Base-by-base conservation (phyloP, 2,329 filamentous ascomycete species). In the Rutstroemia sp. region DNA sequence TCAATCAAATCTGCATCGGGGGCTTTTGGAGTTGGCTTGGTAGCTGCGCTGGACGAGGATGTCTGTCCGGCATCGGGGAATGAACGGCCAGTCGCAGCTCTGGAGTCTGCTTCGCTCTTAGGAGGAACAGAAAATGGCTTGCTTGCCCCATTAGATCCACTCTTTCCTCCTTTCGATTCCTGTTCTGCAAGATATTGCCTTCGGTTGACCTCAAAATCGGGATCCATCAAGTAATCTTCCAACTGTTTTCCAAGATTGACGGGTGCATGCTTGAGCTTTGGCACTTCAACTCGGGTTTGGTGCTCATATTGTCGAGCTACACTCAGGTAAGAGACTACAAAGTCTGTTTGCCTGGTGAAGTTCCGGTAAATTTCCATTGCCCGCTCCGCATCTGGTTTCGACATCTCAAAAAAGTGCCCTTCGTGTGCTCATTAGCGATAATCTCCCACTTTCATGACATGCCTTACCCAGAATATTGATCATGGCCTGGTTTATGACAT, bases 381-480 rank as follows among this genome's bases (percentile, higher is more conserved):
- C 61, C 92, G 83, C 71, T 96, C 90, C 58, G 94, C 95, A 72
- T 99, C 94, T 25, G 89, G 80, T 67, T 89, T 89, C 51, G 94
- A 96, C 87, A 99, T 92, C 74, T 99, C 94, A 67, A 99, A 99
- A 72, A 97, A 99, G 72, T 95, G 89, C 65, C 94, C 91, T 95
- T 61, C 12, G 9, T 34, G 30, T 30, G 40, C 21, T 49, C 9
- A 61, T 68, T 48, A 69, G 66, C 57, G 52, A 30, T 44, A 54
- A 21, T 16, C 23, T 17, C 34, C 8, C 6, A 6, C 17, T 4
- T 10, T 2, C 9, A 9, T 44, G 17, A 12, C 21, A 44, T 12
- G 16, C 68, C 83, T 62, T 76, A 95, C 92, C 90, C 57, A 99
- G 76, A 58, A 99, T 90, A 72, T 95, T 96, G 73, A 99, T 99